These are phyloP conservation scores for Saturnispora diversa DNA, from an alignment of 805 yeast species.

Conservation along the genomic window DNA sequence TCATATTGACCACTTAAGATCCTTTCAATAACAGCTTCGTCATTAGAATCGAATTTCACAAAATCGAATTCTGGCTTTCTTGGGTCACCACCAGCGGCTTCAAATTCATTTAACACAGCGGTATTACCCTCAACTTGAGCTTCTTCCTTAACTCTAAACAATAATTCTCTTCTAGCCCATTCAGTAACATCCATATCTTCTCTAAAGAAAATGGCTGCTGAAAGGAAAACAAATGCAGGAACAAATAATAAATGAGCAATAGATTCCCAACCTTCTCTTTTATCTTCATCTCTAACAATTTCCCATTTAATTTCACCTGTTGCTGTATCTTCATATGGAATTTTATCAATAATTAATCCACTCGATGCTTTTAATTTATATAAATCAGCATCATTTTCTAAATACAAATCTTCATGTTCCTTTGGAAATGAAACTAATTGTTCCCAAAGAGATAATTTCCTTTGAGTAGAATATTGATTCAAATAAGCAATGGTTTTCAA, in stretches of 20 bases:
- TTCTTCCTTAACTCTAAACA: constrained; percentile 66
- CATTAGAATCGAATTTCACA: constrained; percentile 57
- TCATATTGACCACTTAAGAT: constrained; percentile 82
- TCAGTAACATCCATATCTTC: constrained; percentile 45
- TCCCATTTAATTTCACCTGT: constrained; percentile 78
- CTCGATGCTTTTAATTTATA: constrained; percentile 47
- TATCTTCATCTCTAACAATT: constrained; percentile 57
- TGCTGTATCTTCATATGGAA: constrained; percentile 71
- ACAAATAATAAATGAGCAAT: constrained; percentile 63
- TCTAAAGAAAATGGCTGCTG: constrained; percentile 44
- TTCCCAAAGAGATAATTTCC: constrained; percentile 46
- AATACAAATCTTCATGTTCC: constrained; percentile 45
- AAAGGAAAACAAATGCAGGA: constrained; percentile 56
- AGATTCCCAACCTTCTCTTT: constrained; percentile 81
- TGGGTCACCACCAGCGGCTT: constrained; percentile 31
- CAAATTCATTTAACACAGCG: constrained; percentile 40
- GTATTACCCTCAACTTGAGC: constrained; percentile 48
- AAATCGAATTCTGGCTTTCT: constrained; percentile 39
- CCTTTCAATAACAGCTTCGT: constrained; percentile 71
- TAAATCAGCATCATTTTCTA: constrained; percentile 56
- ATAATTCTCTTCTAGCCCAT: constrained; percentile 81
- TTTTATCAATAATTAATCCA: constrained; percentile 68
- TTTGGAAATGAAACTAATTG: constrained; percentile 38
- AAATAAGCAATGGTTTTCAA: constrained; percentile 65
- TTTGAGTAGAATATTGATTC: constrained; percentile 48